Conservation (phyloP, 108 stramenopile species). For the Chaetoceros tenuissimus region DNA sequence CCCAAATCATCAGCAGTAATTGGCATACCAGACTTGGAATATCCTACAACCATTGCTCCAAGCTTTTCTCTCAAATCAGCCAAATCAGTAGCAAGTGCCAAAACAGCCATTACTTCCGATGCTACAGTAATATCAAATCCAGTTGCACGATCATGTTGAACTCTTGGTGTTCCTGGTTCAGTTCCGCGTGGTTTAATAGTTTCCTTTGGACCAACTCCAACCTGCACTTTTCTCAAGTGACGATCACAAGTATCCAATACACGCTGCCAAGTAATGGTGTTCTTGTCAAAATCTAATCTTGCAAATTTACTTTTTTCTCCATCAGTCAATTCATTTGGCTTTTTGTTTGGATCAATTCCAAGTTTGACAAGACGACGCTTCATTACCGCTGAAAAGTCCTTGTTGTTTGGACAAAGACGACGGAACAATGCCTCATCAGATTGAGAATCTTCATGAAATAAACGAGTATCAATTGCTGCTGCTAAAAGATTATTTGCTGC, state of each 20-base stretch:
- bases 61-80: constrained; percentile 88
- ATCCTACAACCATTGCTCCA: constrained; percentile 91
- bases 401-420: constrained; percentile 61
- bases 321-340: constrained; percentile 74
- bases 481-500: constrained; percentile 94
- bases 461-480: constrained; percentile 95
- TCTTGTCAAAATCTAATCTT: constrained; percentile 90
- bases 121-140: constrained; percentile 99
- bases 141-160: constrained; percentile 68
- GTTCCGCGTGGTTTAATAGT: constrained; percentile 55
- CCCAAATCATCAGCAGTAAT: constrained; percentile 97
- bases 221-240: constrained; percentile 72
- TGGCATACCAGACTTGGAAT: constrained; percentile 44
- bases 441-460: constrained; percentile 94
- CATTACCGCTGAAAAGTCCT: constrained; percentile 73
- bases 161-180: constrained; percentile 21
- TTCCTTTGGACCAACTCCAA: constrained; percentile 85
- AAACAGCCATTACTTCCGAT: constrained; percentile 96
- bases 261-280: constrained; percentile 94
- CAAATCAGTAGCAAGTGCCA: constrained; percentile 87
- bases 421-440: constrained; percentile 85
- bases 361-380: constrained; percentile 78
- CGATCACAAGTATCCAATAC: constrained; percentile 98
- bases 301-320: constrained; percentile 80
- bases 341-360: constrained; percentile 71